phyloP scores from a whole-genome alignment of 768 basidiomycete genomes.

The Leccinum aurantiacum region DNA sequence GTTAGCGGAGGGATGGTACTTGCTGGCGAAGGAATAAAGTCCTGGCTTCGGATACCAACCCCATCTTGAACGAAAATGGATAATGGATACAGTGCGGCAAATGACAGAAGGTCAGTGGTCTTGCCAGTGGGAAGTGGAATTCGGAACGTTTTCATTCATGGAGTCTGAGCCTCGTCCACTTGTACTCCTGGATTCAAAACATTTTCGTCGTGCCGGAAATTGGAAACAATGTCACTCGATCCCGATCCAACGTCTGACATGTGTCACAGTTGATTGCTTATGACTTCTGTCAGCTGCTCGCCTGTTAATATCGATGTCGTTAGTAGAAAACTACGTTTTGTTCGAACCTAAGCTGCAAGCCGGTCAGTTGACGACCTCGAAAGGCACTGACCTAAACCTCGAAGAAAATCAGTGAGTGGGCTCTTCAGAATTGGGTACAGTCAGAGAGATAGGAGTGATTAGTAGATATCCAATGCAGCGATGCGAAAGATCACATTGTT shows the following conservation, averaged over 20 bases:
- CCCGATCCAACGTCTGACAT: too few species aligned
- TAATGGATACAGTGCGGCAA: neutral
- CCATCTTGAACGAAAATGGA: neutral
- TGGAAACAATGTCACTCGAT: neutral
- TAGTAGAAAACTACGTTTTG: neutral
- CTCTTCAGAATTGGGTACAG: too few species aligned
- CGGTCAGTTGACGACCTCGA: too few species aligned
- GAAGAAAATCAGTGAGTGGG: too few species aligned
- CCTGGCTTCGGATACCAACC: neutral
- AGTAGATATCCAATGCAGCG: too few species aligned
- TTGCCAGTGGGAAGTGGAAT: too few species aligned
- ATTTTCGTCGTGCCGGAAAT: neutral
- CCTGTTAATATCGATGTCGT: too few species aligned
- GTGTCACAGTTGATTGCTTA: neutral
- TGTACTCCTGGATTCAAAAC: neutral
- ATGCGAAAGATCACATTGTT: too few species aligned
- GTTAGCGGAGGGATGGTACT: neutral
- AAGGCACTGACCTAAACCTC: too few species aligned
- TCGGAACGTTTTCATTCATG: neutral
- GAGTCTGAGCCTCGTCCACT: neutral
- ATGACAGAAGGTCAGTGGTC: neutral
- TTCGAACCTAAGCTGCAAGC: neutral
- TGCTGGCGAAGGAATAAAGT: neutral
- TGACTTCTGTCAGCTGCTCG: neutral
- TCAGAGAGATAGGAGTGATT: too few species aligned